These are phyloP conservation scores for Epichloe sp. DNA, from an alignment of 2,329 filamentous ascomycete genomes.

Conservation along the genomic window DNA sequence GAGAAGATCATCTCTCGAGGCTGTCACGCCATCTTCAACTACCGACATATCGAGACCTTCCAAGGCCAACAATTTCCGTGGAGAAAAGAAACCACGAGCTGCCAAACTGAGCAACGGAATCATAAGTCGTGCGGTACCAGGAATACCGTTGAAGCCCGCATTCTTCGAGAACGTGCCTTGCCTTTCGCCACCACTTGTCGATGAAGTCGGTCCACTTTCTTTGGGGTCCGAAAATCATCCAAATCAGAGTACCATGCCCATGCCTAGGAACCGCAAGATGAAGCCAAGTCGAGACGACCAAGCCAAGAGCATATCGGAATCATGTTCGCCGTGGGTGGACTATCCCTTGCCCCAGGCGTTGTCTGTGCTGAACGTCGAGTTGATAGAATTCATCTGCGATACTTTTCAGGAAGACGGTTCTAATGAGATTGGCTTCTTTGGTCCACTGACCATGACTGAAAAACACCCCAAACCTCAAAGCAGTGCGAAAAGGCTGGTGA, in stretches of 20 bases:
- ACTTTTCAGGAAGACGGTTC: conserved; percentile 44
- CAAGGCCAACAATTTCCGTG: conserved; percentile 17
- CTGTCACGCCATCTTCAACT: conserved; percentile 12
- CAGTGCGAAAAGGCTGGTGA: conserved; percentile 3
- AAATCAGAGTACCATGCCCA: not conserved
- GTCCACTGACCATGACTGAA: conserved; percentile 16
- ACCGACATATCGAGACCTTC: conserved; percentile 19
- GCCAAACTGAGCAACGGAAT: conserved; percentile 16
- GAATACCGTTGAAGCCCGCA: conserved; percentile 21
- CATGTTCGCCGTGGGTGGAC: conserved; percentile 8
- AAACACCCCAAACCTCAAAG: conserved; percentile 8
- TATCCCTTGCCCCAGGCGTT: conserved; percentile 43
- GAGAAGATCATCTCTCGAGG: conserved; percentile 19
- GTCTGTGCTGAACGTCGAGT: conserved; percentile 36
- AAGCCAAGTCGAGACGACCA: conserved; percentile 8
- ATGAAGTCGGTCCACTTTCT: conserved; percentile 9
- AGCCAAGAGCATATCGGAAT: conserved; percentile 15
- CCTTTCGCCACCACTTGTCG: conserved; percentile 12
- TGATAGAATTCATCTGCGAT: conserved; percentile 48
- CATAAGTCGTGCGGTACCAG: conserved; percentile 18
- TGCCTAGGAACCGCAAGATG: conserved; percentile 1
- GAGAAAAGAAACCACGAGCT: conserved; percentile 23
- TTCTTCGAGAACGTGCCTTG: conserved; percentile 25
- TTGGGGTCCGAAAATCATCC: conserved; percentile 7
- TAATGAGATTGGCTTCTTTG: conserved; percentile 33